phyloP scores from a whole-genome alignment of 2,329 filamentous ascomycete species.

The Rhexocercosporidium sp. region DNA sequence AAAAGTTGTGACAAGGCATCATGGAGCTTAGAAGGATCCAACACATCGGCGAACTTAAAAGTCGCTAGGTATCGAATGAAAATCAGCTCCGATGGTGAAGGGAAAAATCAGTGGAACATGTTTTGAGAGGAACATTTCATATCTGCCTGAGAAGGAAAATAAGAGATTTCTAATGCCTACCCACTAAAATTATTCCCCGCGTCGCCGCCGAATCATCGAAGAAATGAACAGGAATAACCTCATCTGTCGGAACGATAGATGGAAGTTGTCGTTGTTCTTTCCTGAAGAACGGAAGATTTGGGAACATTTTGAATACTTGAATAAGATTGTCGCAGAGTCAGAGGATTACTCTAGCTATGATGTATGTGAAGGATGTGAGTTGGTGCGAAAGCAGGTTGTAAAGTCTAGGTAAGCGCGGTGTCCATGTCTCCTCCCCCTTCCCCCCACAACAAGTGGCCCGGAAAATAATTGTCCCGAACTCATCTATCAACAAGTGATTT shows the following conservation, averaged over 20 bases:
- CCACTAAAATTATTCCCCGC: no score
- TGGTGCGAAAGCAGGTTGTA: no score
- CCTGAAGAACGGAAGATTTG: not conserved
- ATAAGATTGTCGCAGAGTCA: no score
- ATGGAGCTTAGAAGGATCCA: not conserved
- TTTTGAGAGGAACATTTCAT: not conserved
- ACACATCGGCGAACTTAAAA: not conserved
- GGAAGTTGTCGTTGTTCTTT: not conserved
- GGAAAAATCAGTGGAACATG: not conserved
- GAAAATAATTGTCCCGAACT: no score
- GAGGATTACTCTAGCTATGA: no score
- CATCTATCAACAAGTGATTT: no score
- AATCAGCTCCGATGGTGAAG: not conserved
- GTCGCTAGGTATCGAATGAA: not conserved
- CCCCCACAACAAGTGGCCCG: no score
- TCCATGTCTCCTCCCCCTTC: no score
- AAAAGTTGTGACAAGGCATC: not conserved
- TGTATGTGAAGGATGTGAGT: no score
- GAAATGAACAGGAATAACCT: not conserved
- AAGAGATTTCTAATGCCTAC: no score
- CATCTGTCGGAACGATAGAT: not conserved
- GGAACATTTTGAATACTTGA: not conserved
- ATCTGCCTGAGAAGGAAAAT: no score
- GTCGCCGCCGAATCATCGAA: conserved; percentile 4
- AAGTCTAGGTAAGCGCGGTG: no score